Evolutionary conservation across 192 early-diverging fungal species (phyloP), one percentile per base, ranked within the genome.

Genomic region (Coemansia sp.): DNA sequence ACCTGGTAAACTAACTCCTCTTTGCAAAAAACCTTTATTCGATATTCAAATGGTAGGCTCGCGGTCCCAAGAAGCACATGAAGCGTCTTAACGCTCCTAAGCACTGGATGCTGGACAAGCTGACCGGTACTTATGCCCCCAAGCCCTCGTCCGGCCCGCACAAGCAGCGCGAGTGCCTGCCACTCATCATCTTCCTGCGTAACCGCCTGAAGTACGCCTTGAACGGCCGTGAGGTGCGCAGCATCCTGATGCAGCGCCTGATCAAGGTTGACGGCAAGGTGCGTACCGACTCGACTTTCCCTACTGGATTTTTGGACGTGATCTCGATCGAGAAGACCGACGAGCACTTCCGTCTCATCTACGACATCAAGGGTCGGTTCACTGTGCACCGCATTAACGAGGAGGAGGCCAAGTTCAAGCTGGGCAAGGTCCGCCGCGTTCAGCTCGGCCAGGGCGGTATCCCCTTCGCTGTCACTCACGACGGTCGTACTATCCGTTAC

Each of bases 31-130:
- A 38, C 9, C 19, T 51, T 60, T 55, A 39, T 53, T 29, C 23
- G 34, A 36, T 36, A 36, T 36, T 36, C 34, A 3, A 32, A 17
- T 42, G 36, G 55, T 82, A 84, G 81, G 72, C 76, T 75, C 94
- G 98, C 76, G 98, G 98, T 86, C 95, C 94, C 66, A 97, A 95
- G 90, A 98, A 99, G 91, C 98, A 99, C 87, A 89, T 99, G 91
- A 99, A 99, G 94, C 95, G 98, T 75, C 91, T 99, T 72, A 87
- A 86, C 78, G 95, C 98, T 51, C 98, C 98, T 86, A 95, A 95
- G 90, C 96, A 98, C 91, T 99, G 98, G 98, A 97, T 99, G 95
- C 90, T 99, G 78, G 97, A 98, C 95, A 99, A 99, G 87, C 92
- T 99, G 70, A 95, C 95, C 85, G 98, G 98, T 80, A 97, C 91